Conservation (phyloP, 352 stramenopile species). For the Phytophthora podocarpi region DNA sequence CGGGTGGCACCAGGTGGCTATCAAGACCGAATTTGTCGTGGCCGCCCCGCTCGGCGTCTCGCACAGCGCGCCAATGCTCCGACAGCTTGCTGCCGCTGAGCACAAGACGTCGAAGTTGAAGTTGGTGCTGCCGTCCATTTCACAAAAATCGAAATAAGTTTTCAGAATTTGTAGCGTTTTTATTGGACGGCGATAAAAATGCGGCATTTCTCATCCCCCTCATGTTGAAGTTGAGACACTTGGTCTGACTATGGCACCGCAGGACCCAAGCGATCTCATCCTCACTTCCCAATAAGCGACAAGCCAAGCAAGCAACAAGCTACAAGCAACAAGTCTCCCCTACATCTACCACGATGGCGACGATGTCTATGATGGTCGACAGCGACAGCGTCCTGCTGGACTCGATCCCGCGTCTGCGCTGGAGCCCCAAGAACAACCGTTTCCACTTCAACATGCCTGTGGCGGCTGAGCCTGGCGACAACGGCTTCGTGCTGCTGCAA, state of each 20-base stretch:
- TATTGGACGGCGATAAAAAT: no score
- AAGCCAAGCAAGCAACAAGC: slow-evolving; percentile 22
- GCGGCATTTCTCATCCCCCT: no score
- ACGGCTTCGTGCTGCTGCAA: slow-evolving; percentile 76
- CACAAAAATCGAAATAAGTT: slow-evolving; percentile 4
- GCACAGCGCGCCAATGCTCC: slow-evolving; percentile 3
- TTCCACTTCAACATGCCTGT: slow-evolving; percentile 81
- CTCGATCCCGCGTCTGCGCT: slow-evolving; percentile 73
- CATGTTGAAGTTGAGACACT: slow-evolving; percentile 14
- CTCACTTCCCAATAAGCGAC: slow-evolving; percentile 40
- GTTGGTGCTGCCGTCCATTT: slow-evolving; percentile 38
- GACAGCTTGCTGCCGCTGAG: background rate
- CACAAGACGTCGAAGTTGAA: slow-evolving; percentile 21
- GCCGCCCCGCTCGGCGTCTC: slow-evolving; percentile 1
- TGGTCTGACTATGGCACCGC: background rate
- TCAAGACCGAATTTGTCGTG: slow-evolving; percentile 56
- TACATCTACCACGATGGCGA: slow-evolving; percentile 35
- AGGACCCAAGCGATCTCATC: background rate
- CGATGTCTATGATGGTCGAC: slow-evolving; percentile 54
- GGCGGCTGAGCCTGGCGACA: slow-evolving; percentile 56
- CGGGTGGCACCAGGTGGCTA: slow-evolving; percentile 51
- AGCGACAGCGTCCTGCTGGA: slow-evolving; percentile 46
- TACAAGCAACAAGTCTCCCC: slow-evolving; percentile 19
- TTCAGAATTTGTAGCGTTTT: background rate
- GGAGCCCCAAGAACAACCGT: slow-evolving; percentile 72